Base-by-base conservation (phyloP, 371 early-diverging fungal genomes). In the Syncephalastrum sp. region DNA sequence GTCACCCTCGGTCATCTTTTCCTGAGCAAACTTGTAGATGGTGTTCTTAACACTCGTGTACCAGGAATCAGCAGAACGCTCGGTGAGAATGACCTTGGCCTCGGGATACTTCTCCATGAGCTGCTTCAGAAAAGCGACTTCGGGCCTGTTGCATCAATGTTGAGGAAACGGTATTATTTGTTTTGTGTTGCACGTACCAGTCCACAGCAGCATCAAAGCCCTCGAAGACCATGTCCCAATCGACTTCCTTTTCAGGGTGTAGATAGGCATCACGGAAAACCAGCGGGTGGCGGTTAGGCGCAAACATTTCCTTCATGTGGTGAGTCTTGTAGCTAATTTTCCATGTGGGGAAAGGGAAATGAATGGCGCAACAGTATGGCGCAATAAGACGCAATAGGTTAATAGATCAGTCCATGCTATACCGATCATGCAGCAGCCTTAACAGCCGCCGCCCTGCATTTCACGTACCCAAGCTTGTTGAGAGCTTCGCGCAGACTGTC, bases 11-110 rank as follows among this genome's bases (percentile, higher is more conserved):
- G 8, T 8, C 33, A 3, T 6, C 7, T 33, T 33, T 8, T 33
- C 33, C 33, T 33, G 7, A 12, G 38, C 38, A 33, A 41, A 29
- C 17, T 25, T 19, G 23, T 43, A 38, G n/a, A 75, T 65, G 8
- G 66, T 69, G 15, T 75, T 68, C 16, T 48, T 54, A n/a, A 61
- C 60, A 4, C 68, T 67, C 14, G 56, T 59, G 42, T 72, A 72
- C 75, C 75, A 75, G 38, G 57, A 60, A 1, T 75, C 72, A 1
- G 68, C 57, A 41, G 49, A 53, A 4, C 72, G 65, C 3, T 53
- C 63, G 1, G 69, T 75, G 42, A 72, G 54, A 4, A 75, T 49
- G 1, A 75, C 68, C 50, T 75, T 75, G n/a, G 75, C 75, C 15
- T 69, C 60, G 15, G 75, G 75, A 38, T 69, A 72, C n/a, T 59